Evolutionary conservation across 371 early-diverging fungal genomes (phyloP).

Genomic region (Lichtheimia ornata): DNA sequence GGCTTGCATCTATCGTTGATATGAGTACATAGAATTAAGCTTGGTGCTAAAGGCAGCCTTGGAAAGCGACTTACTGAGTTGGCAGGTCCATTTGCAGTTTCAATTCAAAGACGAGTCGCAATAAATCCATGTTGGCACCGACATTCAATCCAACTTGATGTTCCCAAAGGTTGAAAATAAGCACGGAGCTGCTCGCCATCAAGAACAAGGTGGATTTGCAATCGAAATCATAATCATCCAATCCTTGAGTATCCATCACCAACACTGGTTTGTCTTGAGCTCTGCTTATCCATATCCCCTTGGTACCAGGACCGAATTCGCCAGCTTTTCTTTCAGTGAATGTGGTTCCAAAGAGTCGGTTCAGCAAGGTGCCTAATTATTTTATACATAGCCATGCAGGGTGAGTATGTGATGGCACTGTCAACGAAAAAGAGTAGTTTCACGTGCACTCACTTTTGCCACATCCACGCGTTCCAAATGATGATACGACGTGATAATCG

Average conservation of each 20-base stretch:
- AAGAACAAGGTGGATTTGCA: not conserved
- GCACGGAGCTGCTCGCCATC: not conserved
- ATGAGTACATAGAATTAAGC: not conserved
- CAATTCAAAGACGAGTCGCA: not conserved
- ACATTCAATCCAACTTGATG: conserved; percentile 3
- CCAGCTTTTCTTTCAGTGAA: not conserved
- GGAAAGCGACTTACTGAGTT: no score
- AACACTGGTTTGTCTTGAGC: not conserved
- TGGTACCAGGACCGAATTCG: not conserved
- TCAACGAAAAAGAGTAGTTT: not conserved
- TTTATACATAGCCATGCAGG: no score
- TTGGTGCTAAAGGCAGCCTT: no score
- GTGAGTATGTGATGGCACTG: not conserved
- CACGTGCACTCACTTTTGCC: not conserved
- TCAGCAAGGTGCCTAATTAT: not conserved
- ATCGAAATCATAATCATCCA: not conserved
- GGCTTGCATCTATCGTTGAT: not conserved
- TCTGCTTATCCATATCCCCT: not conserved
- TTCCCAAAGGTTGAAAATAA: conserved; percentile 1
- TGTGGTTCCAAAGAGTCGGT: not conserved
- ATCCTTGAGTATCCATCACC: not conserved
- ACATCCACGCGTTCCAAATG: not conserved
- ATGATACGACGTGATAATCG: not conserved
- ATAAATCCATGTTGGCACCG: not conserved
- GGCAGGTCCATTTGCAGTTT: not conserved